Conservation (phyloP, 768 basidiomycete species). For the Russula compacta region DNA sequence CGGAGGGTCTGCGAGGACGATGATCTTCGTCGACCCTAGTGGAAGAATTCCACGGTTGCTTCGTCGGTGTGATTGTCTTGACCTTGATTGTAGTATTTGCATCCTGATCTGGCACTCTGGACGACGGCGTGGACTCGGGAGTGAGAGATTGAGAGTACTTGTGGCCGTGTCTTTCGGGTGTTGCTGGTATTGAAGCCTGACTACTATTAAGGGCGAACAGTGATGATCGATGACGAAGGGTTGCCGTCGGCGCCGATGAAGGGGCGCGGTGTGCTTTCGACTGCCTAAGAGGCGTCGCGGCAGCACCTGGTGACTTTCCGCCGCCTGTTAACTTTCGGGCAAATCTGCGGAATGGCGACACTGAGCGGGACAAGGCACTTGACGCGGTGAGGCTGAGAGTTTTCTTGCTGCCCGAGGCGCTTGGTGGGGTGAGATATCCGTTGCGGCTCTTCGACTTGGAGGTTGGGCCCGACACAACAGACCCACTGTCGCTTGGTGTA, state of each 20-base stretch:
- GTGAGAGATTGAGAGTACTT: slow-evolving; percentile 65
- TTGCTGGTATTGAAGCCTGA: slow-evolving; percentile 37
- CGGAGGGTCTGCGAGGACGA: slow-evolving; percentile 45
- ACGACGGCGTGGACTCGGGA: slow-evolving; percentile 54
- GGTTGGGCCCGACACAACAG: slow-evolving; percentile 51
- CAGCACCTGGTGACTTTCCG: slow-evolving; percentile 23
- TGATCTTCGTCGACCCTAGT: slow-evolving; percentile 61
- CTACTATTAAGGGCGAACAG: slow-evolving; percentile 44
- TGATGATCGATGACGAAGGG: slow-evolving; percentile 54
- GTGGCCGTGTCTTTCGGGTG: slow-evolving; percentile 52
- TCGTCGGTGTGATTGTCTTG: slow-evolving; percentile 9
- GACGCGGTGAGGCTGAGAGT: slow-evolving; percentile 31
- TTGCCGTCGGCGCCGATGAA: slow-evolving; percentile 45
- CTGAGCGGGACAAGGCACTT: slow-evolving; percentile 60
- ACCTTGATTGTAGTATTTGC: slow-evolving; percentile 35
- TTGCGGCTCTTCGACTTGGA: slow-evolving; percentile 39
- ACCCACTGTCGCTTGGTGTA: slow-evolving; percentile 57
- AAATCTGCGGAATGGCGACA: slow-evolving; percentile 73
- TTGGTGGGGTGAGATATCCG: slow-evolving; percentile 57
- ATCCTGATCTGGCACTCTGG: slow-evolving; percentile 29
- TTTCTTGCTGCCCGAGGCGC: slow-evolving; percentile 34
- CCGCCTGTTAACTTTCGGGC: slow-evolving; percentile 58
- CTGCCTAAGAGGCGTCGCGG: slow-evolving; percentile 39
- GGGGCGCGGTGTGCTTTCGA: slow-evolving; percentile 38
- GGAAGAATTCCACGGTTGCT: slow-evolving; percentile 67